phyloP scores from a whole-genome alignment of 352 stramenopile genomes.

The Globisporangium emineosum region DNA sequence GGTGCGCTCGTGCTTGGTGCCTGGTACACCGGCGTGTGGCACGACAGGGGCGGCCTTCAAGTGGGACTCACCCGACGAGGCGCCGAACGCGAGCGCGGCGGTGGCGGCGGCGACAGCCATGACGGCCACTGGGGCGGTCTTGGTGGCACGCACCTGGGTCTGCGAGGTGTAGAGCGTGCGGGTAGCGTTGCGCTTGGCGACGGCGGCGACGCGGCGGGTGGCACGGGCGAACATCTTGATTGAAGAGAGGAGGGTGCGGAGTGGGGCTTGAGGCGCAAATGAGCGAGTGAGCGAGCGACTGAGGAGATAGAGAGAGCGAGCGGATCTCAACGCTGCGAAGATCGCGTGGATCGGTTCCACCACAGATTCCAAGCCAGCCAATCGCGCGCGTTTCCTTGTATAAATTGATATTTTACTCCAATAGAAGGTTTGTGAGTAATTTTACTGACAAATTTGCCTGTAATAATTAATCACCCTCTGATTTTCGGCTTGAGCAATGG shows the following conservation, averaged over 20 bases:
- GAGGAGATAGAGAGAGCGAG: not conserved
- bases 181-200: slow-evolving; percentile 52
- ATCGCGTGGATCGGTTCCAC: slow-evolving; percentile 15
- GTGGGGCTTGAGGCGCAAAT: slow-evolving; percentile 23
- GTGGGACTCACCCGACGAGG: slow-evolving; percentile 36
- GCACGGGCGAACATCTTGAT: slow-evolving; percentile 66
- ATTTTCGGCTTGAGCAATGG: not conserved
- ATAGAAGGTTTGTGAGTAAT: not conserved
- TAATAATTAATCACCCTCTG: not conserved
- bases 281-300: slow-evolving; percentile 34
- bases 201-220: slow-evolving; percentile 58
- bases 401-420: not conserved
- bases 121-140: slow-evolving; percentile 31
- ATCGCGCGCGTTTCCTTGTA: slow-evolving; percentile 1
- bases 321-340: slow-evolving; percentile 14
- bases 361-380: slow-evolving; percentile 21
- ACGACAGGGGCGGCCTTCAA: slow-evolving; percentile 43
- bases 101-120: slow-evolving; percentile 40
- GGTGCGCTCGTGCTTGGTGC: slow-evolving; percentile 92
- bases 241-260: not conserved
- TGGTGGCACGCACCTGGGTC: slow-evolving; percentile 26
- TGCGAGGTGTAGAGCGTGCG: slow-evolving; percentile 56
- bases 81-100: slow-evolving; percentile 45
- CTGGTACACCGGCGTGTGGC: slow-evolving; percentile 76
- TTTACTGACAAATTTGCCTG: not conserved